A percentile compares a stretch with the other conserved stretches of the same genome.
Evolutionary conservation across 148 eudicot genomes (phyloP).

Genomic region (Persicaria tinctoria): DNA sequence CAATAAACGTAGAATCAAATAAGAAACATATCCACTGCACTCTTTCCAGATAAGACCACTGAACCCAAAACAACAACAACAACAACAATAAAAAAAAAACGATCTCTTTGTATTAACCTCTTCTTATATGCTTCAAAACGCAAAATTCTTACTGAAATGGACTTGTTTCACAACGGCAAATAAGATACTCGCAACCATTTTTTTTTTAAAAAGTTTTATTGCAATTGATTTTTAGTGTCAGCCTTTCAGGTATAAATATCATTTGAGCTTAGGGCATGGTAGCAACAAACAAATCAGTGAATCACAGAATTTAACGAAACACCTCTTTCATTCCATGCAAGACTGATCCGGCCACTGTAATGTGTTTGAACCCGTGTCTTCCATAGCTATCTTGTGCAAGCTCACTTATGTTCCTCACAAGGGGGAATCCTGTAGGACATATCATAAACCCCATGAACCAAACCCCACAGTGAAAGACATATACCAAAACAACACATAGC

Average conservation of each 20-base stretch:
- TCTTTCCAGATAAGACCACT: no score
- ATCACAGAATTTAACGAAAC: neutral
- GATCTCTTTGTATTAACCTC: neutral
- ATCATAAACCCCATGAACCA: slow-evolving; percentile 4
- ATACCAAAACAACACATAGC: neutral
- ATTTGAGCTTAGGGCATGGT: no score
- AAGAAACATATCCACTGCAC: no score
- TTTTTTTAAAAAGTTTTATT: no score
- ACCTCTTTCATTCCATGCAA: slow-evolving; percentile 11
- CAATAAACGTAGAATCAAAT: no score
- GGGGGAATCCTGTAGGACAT: slow-evolving; percentile 38
- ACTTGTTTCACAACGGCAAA: neutral
- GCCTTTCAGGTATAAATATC: no score
- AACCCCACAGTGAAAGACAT: neutral
- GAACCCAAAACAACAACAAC: no score
- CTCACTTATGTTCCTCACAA: slow-evolving; percentile 66
- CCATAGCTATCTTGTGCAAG: slow-evolving; percentile 60
- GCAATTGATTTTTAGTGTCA: no score
- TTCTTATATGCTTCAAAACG: neutral
- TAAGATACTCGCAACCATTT: no score
- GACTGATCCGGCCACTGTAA: slow-evolving; percentile 16
- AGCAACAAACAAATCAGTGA: neutral
- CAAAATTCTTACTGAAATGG: neutral
- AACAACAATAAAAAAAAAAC: no score
- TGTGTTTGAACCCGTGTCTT: slow-evolving; percentile 64